Percentiles rank a stretch among this genome's conserved stretches.
phyloP scores from a whole-genome alignment of 495 filamentous ascomycete genomes.

The Sordaria brevicollis region DNA sequence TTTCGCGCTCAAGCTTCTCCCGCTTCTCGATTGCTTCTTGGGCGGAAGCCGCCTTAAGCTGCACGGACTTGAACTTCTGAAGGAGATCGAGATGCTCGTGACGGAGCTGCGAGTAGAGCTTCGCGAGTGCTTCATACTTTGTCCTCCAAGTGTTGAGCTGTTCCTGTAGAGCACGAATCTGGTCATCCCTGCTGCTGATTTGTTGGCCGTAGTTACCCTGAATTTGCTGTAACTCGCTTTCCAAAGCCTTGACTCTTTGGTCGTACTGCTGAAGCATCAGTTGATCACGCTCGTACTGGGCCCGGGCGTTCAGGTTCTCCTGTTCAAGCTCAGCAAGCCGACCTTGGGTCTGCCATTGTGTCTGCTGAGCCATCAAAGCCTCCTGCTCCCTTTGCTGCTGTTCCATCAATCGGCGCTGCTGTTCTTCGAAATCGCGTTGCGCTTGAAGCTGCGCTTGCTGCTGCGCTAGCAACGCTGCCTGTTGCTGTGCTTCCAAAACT shows the following conservation, averaged over 20 bases:
- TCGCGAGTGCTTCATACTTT: constrained; percentile 94
- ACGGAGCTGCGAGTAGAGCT: constrained; percentile 91
- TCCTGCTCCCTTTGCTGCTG: constrained; percentile 87
- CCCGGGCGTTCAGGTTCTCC: constrained; percentile 86
- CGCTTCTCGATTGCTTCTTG: constrained; percentile 93
- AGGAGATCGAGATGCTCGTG: constrained; percentile 91
- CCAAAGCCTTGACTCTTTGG: constrained; percentile 80
- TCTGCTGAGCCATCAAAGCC: constrained; percentile 76
- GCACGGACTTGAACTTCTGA: constrained; percentile 89
- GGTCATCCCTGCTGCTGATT: constrained; percentile 79
- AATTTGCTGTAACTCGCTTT: constrained; percentile 74
- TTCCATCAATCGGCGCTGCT: constrained; percentile 78
- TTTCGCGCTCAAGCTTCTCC: constrained; percentile 90
- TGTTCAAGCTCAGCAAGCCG: constrained; percentile 87
- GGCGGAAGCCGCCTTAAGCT: constrained; percentile 90
- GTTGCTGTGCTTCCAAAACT: constrained; percentile 74
- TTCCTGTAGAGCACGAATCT: constrained; percentile 84
- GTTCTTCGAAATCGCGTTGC: constrained; percentile 89
- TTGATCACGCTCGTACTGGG: constrained; percentile 94
- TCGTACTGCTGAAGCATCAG: constrained; percentile 96
- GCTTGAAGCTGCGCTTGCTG: constrained; percentile 71
- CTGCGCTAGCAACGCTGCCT: constrained; percentile 51
- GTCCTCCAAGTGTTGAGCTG: constrained; percentile 93
- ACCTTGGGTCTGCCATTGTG: constrained; percentile 83
- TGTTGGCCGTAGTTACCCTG: constrained; percentile 80